Percentiles rank a stretch among this genome's conserved stretches.
These are phyloP conservation scores for Rhododendron griersonianum DNA, from an alignment of 148 eudicot species.

Conservation along the genomic window DNA sequence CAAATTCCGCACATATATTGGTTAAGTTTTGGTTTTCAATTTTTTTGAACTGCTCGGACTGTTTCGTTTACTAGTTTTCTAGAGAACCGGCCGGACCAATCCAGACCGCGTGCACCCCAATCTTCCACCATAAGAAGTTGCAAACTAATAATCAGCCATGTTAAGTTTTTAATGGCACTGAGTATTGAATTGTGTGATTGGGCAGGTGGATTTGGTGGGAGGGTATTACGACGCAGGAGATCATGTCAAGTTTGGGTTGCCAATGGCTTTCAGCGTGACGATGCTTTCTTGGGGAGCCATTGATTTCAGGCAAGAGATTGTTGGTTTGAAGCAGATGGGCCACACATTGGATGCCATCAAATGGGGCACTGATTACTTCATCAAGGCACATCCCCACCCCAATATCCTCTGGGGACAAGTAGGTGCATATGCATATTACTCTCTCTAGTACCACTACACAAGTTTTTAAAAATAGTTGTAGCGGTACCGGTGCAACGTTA, in stretches of 20 bases:
- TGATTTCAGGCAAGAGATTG: slow-evolving; percentile 44
- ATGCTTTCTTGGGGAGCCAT: slow-evolving; percentile 70
- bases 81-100: too few relatives aligned
- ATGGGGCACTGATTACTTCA: slow-evolving; percentile 94
- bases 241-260: slow-evolving; percentile 87
- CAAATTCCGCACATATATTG: background rate
- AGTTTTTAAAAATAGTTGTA: background rate
- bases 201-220: slow-evolving; percentile 85
- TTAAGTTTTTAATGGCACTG: background rate
- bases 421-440: background rate
- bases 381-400: slow-evolving; percentile 64
- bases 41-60: too few relatives aligned
- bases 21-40: too few relatives aligned
- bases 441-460: background rate
- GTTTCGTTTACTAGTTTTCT: too few relatives aligned
- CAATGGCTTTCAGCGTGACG: slow-evolving; percentile 84
- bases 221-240: slow-evolving; percentile 97
- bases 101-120: too few relatives aligned
- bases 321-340: slow-evolving; percentile 51
- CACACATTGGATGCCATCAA: slow-evolving; percentile 56
- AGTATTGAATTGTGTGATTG: background rate
- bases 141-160: background rate
- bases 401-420: slow-evolving; percentile 86
- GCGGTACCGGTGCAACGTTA: background rate
- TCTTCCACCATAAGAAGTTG: background rate